Conservation (phyloP, 225 moss, liverwort and hornwort species). For the Straminergon stramineum region DNA sequence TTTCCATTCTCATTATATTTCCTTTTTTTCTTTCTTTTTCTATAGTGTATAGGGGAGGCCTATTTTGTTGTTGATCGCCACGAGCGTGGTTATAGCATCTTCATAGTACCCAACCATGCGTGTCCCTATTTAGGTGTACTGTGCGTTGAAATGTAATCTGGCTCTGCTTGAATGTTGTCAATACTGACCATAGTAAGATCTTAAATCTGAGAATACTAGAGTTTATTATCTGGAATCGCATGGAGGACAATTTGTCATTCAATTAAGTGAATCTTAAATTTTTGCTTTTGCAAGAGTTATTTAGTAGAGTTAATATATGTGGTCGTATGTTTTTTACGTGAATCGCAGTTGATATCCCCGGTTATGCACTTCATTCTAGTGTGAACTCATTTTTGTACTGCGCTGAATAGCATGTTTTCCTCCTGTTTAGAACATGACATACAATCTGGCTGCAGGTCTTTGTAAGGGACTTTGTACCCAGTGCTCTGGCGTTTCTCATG, state of each 20-base stretch:
- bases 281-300: too few species aligned
- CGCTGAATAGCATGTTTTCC: background rate
- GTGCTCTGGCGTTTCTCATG: constrained; percentile 94
- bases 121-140: too few species aligned
- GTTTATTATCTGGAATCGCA: background rate
- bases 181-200: background rate
- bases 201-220: background rate
- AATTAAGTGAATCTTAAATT: background rate
- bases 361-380: too few species aligned
- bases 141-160: background rate
- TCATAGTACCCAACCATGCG: constrained; percentile 16
- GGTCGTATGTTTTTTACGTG: background rate
- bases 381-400: background rate
- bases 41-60: constrained; percentile 3
- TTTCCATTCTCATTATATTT: constrained; percentile 25
- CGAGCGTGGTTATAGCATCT: constrained; percentile 16
- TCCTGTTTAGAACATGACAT: background rate
- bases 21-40: background rate
- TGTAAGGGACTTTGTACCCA: constrained; percentile 86
- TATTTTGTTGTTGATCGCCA: background rate
- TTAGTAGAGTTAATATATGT: background rate
- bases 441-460: constrained; percentile 47
- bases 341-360: background rate
- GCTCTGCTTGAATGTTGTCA: background rate
- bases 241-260: background rate